Conservation (phyloP, 2,329 filamentous ascomycete species). For the Fusarium sp. region DNA sequence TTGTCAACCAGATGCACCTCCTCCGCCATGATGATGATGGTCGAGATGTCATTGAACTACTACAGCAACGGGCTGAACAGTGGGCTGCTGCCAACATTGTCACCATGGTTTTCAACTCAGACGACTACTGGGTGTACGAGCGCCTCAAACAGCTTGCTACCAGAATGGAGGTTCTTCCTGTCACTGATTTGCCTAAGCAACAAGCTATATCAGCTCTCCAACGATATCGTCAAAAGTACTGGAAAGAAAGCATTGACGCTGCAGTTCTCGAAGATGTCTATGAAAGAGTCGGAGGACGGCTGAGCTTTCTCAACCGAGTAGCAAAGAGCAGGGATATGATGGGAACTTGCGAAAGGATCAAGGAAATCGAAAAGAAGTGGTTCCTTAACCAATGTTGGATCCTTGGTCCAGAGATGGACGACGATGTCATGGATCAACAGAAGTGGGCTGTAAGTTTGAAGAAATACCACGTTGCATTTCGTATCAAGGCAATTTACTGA, state of each 20-base stretch:
- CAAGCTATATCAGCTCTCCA: slow-evolving; percentile 81
- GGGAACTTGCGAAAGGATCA: slow-evolving; percentile 79
- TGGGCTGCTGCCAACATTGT: slow-evolving; percentile 95
- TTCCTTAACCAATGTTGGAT: slow-evolving; percentile 82
- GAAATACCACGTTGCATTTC: background rate
- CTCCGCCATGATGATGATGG: slow-evolving; percentile 92
- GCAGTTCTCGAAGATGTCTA: slow-evolving; percentile 81
- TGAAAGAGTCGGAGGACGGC: slow-evolving; percentile 84
- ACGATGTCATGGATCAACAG: slow-evolving; percentile 98
- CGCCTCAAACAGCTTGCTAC: slow-evolving; percentile 91
- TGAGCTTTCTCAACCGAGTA: slow-evolving; percentile 89
- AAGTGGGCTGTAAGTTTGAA: slow-evolving; percentile 82
- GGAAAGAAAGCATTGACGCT: slow-evolving; percentile 67
- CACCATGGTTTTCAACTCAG: slow-evolving; percentile 93
- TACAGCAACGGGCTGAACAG: slow-evolving; percentile 95
- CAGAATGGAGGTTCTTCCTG: slow-evolving; percentile 91
- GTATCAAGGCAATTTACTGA: slow-evolving; percentile 12
- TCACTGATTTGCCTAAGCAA: slow-evolving; percentile 83
- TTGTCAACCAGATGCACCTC: slow-evolving; percentile 94
- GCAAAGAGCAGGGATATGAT: slow-evolving; percentile 89
- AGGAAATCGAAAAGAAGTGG: slow-evolving; percentile 78
- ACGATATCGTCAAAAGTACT: slow-evolving; percentile 85
- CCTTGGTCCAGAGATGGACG: slow-evolving; percentile 81
- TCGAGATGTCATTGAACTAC: slow-evolving; percentile 90
- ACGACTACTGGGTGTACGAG: slow-evolving; percentile 99